Conservation (phyloP, 202 grass and related monocot genomes). For the Panicum virgatum region DNA sequence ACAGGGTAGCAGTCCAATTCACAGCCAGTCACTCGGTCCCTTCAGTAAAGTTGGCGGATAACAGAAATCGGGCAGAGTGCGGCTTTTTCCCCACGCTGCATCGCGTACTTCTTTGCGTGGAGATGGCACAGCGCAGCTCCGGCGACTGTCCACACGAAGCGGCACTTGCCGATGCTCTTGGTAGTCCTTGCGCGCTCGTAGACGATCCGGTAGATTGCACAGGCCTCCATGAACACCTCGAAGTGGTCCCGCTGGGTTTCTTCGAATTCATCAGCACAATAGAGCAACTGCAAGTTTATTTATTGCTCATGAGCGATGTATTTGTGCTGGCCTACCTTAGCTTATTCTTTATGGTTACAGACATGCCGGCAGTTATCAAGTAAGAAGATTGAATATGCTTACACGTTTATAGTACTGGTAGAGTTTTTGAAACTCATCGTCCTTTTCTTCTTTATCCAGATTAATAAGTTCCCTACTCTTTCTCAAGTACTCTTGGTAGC, state of each 20-base stretch:
- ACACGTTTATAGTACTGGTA: slow-evolving; percentile 60
- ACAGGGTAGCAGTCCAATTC: neutral
- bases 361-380: no score
- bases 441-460: slow-evolving; percentile 42
- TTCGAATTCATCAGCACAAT: neutral
- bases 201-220: slow-evolving; percentile 1
- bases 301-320: neutral
- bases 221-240: neutral
- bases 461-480: slow-evolving; percentile 23
- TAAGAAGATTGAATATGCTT: slow-evolving; percentile 9
- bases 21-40: neutral
- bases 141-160: slow-evolving; percentile 4
- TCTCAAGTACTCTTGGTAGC: slow-evolving; percentile 39
- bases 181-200: neutral
- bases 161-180: neutral
- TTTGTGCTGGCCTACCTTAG: neutral
- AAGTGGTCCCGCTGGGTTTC: neutral
- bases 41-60: slow-evolving; percentile 4
- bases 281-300: slow-evolving; percentile 10
- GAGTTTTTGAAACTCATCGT: slow-evolving; percentile 39
- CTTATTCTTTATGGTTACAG: neutral
- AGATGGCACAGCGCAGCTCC: slow-evolving; percentile 18
- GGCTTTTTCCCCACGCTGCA: neutral
- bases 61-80: neutral
- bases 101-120: neutral